Conservation (phyloP, 2,329 filamentous ascomycete species). For the Talaromyces sp. region DNA sequence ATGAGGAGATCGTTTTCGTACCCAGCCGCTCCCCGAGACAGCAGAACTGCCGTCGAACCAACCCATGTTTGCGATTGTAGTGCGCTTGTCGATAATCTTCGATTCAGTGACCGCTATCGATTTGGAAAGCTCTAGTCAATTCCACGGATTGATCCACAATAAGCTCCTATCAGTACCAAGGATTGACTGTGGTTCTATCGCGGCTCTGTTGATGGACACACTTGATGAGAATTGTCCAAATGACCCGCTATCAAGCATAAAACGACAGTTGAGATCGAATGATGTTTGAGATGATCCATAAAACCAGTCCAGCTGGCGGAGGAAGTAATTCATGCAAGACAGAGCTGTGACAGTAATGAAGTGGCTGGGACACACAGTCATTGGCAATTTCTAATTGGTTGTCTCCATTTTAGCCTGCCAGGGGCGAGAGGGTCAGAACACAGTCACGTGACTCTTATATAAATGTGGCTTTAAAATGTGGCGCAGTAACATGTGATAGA, state of each 20-base stretch:
- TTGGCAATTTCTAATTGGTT: background rate
- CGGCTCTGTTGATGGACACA: background rate
- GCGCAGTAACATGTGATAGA: constrained; percentile 17
- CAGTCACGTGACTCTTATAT: constrained; percentile 5
- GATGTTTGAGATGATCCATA: background rate
- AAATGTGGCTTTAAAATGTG: constrained; percentile 12
- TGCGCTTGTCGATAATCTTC: background rate
- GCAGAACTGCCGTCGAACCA: constrained; percentile 46
- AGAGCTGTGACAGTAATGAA: constrained; percentile 6
- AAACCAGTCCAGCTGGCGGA: constrained; percentile 12
- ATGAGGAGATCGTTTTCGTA: constrained; percentile 37
- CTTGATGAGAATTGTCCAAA: background rate
- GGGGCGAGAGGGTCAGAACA: background rate
- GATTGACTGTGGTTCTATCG: background rate
- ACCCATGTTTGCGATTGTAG: constrained; percentile 35
- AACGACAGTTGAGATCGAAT: background rate
- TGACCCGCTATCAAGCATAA: constrained; percentile 8
- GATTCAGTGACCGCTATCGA: background rate
- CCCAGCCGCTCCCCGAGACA: constrained; percentile 24
- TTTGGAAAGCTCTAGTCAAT: background rate
- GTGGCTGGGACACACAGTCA: constrained; percentile 9
- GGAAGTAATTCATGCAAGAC: constrained; percentile 8
- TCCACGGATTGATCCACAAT: constrained; percentile 1
- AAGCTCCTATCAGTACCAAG: background rate
- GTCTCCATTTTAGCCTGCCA: background rate